A percentile compares a stretch with the other conserved stretches of the same genome.
These are phyloP conservation scores for Rosa chinensis DNA, from an alignment of 306 rosid species.

Conservation along the genomic window DNA sequence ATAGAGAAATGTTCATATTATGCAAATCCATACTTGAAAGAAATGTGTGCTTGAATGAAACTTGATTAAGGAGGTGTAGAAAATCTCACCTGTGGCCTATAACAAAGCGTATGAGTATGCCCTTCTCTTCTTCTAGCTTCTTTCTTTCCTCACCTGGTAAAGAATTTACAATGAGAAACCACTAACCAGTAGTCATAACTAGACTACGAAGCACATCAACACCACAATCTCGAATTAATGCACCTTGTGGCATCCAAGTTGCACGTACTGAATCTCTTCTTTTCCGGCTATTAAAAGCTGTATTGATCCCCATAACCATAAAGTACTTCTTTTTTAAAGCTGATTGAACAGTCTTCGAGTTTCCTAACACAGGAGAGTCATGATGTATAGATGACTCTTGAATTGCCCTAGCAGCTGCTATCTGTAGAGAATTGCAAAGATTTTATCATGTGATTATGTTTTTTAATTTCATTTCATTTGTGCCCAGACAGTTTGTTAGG, in stretches of 20 bases:
- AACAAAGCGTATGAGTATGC: conserved; percentile 79
- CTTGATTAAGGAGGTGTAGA: background rate
- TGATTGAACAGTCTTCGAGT: conserved; percentile 35
- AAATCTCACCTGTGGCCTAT: conserved; percentile 81
- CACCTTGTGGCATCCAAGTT: conserved; percentile 98
- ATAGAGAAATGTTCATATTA: background rate
- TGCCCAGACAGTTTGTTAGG: background rate
- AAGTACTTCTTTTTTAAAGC: conserved; percentile 60
- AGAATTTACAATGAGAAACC: conserved; percentile 22
- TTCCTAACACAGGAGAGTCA: conserved; percentile 43
- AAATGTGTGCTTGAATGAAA: background rate
- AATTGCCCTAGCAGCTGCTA: conserved; percentile 40
- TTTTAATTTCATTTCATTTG: background rate
- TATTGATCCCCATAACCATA: conserved; percentile 85
- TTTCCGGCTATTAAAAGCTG: conserved; percentile 80
- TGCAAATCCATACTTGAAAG: background rate
- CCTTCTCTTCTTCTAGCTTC: conserved; percentile 87
- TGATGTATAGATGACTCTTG: conserved; percentile 40
- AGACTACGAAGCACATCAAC: conserved; percentile 19
- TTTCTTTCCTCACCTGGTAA: conserved; percentile 60
- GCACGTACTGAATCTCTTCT: conserved; percentile 86
- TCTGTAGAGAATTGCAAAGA: background rate
- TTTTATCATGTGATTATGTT: background rate
- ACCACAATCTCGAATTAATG: conserved; percentile 13
- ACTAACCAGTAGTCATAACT: conserved; percentile 8